Conservation (phyloP, 768 basidiomycete genomes). For the Pulveroboletus sp. region DNA sequence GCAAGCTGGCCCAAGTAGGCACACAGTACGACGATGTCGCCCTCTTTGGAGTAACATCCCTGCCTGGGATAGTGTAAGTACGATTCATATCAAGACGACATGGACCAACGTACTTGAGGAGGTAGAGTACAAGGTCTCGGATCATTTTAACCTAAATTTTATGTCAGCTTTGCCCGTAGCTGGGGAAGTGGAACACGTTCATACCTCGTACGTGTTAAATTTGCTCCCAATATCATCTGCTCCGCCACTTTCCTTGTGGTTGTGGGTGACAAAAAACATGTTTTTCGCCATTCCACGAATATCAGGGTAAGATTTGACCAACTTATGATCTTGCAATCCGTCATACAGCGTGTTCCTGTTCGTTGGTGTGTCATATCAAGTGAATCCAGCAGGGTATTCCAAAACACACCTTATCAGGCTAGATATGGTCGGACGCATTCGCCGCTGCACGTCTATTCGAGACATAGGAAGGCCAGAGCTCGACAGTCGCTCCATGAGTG, state of each 20-base stretch:
- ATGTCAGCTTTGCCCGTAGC: slow-evolving; percentile 5
- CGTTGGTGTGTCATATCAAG: too few species aligned
- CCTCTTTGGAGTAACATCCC: slow-evolving; percentile 42
- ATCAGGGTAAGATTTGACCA: slow-evolving; percentile 47
- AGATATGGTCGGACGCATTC: slow-evolving; percentile 73
- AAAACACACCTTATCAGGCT: slow-evolving; percentile 34
- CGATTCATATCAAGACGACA: background rate
- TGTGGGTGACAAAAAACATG: slow-evolving; percentile 65
- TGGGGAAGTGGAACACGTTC: slow-evolving; percentile 28
- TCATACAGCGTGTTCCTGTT: slow-evolving; percentile 61
- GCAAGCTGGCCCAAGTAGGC: slow-evolving; percentile 52
- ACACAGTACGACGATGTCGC: slow-evolving; percentile 53
- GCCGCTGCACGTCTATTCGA: slow-evolving; percentile 63
- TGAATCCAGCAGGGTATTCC: background rate
- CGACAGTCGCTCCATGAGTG: slow-evolving; percentile 72
- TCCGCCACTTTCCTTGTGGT: slow-evolving; percentile 55
- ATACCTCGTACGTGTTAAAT: slow-evolving; percentile 71
- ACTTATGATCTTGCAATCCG: slow-evolving; percentile 50
- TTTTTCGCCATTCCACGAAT: slow-evolving; percentile 63
- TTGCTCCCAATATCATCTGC: slow-evolving; percentile 63
- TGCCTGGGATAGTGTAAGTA: slow-evolving; percentile 31
- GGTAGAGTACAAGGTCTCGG: slow-evolving; percentile 49
- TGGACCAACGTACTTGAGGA: slow-evolving; percentile 34
- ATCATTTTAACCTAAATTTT: slow-evolving; percentile 42
- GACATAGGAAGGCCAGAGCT: slow-evolving; percentile 59